A percentile compares a stretch with the other conserved stretches of the same genome.
Evolutionary conservation across 352 stramenopile genomes (phyloP).

Genomic region (Phytophthora tubulina): DNA sequence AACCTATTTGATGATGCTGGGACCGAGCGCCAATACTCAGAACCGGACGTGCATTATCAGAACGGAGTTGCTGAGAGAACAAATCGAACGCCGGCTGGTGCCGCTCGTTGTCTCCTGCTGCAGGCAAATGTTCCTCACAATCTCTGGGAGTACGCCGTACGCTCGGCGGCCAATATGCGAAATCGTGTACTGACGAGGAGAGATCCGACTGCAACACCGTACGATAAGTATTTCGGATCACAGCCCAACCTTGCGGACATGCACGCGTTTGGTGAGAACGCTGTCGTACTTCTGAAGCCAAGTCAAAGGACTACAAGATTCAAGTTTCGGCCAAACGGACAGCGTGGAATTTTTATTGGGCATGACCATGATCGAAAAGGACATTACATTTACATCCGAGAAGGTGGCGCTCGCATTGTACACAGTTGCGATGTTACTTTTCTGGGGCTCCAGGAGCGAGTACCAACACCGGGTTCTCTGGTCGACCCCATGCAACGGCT

Average conservation of each 20-base stretch:
- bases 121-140: slow-evolving; percentile 11
- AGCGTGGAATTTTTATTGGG: too few relatives aligned
- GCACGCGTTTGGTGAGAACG: slow-evolving; percentile 11
- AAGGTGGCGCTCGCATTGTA: too few relatives aligned
- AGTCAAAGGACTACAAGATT: not conserved
- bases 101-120: not conserved
- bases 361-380: too few relatives aligned
- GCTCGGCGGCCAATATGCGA: not conserved
- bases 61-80: slow-evolving; percentile 16
- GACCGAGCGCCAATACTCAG: slow-evolving; percentile 7
- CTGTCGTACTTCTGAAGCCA: not conserved
- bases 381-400: too few relatives aligned
- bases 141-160: slow-evolving; percentile 16
- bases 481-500: too few relatives aligned
- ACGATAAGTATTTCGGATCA: not conserved
- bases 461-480: not conserved
- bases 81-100: slow-evolving; percentile 10
- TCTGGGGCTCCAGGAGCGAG: not conserved
- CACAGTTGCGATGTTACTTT: not conserved
- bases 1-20: not conserved
- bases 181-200: not conserved
- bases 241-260: not conserved
- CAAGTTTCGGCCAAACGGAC: not conserved
- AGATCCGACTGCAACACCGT: not conserved
- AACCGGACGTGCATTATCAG: slow-evolving; percentile 16